Base-by-base conservation (phyloP, 257 asterid species). In the Primulina huaijiensis region DNA sequence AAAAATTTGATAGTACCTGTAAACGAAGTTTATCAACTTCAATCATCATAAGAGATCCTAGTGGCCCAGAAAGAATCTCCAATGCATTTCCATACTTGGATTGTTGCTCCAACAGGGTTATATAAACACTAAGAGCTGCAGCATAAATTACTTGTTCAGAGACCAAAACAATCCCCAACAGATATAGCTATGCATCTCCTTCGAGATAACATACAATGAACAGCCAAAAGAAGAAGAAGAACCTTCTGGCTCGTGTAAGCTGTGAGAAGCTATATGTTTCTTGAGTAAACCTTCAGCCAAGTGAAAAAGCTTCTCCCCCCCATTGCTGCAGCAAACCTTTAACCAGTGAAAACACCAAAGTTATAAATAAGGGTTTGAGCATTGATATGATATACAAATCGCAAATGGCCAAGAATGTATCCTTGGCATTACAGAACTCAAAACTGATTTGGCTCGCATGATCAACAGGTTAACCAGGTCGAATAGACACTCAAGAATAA, bases 231-330 rank as follows among this genome's bases (percentile, higher is more conserved):
- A 56, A 60, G 64, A 60, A 60, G 70, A 19, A 50, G 58, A 62
- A 89, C 99, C 99, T 91, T 91, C 99, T 25, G 95, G 96, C 76
- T 94, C 98, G 65, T 88, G 99, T 82, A 94, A 84, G 74, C 96
- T 84, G 76, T 89, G 97, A 63, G 97, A 79, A 66, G 89, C 84
- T 79, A 89, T 88, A 76, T 94, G 99, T 87, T 89, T 94, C 92
- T 89, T 94, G 78, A 94, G 94, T 79, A 91, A 76, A 64, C 93
- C 98, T 85, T 94, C 98, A 79, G 99, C 98, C 68, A 94, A 81
- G 67, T 62, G 87, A 69, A 89, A 83, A 64, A 91, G 87, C 81
- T 91, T 91, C 68, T 82, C 88, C 64, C 86, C 95, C 64, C 95
- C 96, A 77, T 83, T 84, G 76, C 95, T 92, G 56, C 93, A 91